A percentile compares a stretch with the other conserved stretches of the same genome.
Conservation (phyloP, 345 rosid species). For the Noccaea bulbosa region DNA sequence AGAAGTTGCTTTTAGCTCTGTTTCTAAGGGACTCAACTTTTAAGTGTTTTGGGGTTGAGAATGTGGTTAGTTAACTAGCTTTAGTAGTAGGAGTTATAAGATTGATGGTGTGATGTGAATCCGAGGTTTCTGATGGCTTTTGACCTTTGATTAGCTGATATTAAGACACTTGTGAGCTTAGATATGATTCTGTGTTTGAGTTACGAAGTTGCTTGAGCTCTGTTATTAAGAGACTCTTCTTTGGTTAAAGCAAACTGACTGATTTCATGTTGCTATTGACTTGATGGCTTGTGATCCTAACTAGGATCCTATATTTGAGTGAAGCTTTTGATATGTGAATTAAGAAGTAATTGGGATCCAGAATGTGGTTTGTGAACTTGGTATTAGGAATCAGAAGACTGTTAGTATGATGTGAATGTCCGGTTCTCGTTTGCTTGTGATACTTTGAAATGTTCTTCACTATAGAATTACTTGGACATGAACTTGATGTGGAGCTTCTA, state of each 20-base stretch:
- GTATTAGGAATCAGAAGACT: not conserved
- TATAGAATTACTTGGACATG: not conserved
- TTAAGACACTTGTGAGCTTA: not conserved
- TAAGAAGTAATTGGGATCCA: not conserved
- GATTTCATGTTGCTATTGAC: not conserved
- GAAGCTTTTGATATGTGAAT: not conserved
- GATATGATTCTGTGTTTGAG: slow-evolving; percentile 1
- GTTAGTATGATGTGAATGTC: not conserved
- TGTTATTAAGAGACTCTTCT: not conserved
- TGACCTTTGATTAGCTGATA: not conserved
- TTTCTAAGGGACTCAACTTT: not conserved
- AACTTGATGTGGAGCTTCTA: slow-evolving; percentile 8
- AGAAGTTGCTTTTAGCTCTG: slow-evolving; percentile 13
- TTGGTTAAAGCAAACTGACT: not conserved
- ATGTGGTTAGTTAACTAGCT: not conserved
- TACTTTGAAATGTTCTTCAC: not conserved
- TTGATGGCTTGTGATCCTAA: slow-evolving; percentile 1
- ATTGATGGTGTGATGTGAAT: not conserved
- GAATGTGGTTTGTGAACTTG: not conserved
- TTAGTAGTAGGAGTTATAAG: not conserved
- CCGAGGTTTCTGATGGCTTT: not conserved
- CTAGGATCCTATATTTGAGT: not conserved
- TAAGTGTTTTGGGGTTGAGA: not conserved
- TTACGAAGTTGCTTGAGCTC: slow-evolving; percentile 23
- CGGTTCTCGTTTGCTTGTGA: not conserved